phyloP scores from a whole-genome alignment of 768 basidiomycete species.

The Podaxis carcinomalis region DNA sequence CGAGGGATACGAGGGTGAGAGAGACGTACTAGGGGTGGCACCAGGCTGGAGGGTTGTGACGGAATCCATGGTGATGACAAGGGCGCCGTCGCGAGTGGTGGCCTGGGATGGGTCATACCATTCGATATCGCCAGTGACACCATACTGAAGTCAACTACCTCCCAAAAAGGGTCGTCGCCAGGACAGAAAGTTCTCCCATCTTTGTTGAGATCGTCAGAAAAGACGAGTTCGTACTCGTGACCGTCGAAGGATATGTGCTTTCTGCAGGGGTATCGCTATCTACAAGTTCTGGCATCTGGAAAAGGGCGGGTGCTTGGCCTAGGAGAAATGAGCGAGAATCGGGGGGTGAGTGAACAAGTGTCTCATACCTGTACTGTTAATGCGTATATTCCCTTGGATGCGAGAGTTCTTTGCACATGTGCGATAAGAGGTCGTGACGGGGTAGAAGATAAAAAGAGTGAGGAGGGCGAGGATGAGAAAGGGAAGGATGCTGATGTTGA shows the following conservation, averaged over 20 bases:
- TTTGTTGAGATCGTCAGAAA: conserved; percentile 72
- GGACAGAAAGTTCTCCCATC: conserved; percentile 65
- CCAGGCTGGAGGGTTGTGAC: conserved; percentile 23
- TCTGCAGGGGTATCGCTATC: conserved; percentile 64
- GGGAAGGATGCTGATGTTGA: conserved; percentile 68
- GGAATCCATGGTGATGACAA: conserved; percentile 68
- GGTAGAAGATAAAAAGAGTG: conserved; percentile 77
- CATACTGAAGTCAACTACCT: conserved; percentile 71
- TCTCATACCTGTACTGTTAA: conserved; percentile 49
- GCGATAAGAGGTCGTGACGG: conserved; percentile 52
- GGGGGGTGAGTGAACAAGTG: conserved; percentile 1
- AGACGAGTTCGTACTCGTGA: conserved; percentile 61
- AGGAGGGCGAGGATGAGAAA: conserved; percentile 60
- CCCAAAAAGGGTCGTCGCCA: conserved; percentile 67
- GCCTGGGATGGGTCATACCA: conserved; percentile 72
- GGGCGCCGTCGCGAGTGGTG: conserved; percentile 59
- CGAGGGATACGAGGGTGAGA: neutral
- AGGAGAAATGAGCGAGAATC: conserved; percentile 14
- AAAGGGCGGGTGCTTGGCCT: conserved; percentile 60
- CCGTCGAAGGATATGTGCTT: conserved; percentile 63
- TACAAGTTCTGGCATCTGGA: conserved; percentile 57
- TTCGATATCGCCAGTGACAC: conserved; percentile 63
- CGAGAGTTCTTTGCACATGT: conserved; percentile 31
- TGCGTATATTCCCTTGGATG: conserved; percentile 59
- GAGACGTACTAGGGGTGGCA: conserved; percentile 26